Percentiles rank a stretch among this genome's conserved stretches.
Conservation (phyloP, 1,284 basidiomycete genomes). For the Ceratobasidium sp. region DNA sequence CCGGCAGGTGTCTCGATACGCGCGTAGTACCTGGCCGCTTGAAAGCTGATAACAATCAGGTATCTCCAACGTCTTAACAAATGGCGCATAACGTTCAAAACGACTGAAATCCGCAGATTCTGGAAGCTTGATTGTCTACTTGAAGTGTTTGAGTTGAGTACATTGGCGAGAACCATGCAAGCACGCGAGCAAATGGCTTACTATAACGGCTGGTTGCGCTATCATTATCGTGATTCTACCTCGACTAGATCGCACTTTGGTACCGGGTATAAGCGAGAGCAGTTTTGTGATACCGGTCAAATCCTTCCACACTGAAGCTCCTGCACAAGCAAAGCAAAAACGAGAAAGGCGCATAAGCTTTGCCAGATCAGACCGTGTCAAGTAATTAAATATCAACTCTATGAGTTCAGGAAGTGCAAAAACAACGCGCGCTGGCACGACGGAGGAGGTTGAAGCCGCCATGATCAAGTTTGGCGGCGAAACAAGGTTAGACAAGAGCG, state of each 20-base stretch:
- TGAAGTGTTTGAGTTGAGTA: neutral
- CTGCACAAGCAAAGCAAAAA: constrained; percentile 19
- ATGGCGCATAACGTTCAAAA: constrained; percentile 24
- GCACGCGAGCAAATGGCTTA: neutral
- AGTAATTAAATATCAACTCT: neutral
- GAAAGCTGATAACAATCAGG: constrained; percentile 18
- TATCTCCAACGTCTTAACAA: constrained; percentile 12
- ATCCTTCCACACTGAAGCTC: constrained; percentile 17
- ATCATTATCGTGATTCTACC: neutral
- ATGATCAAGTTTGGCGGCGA: neutral
- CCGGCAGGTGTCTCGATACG: neutral
- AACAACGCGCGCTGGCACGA: neutral
- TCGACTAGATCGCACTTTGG: neutral
- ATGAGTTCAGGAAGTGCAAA: constrained; percentile 21
- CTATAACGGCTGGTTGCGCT: neutral
- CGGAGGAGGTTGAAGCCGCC: neutral
- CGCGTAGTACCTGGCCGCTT: neutral
- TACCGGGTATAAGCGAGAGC: constrained; percentile 13
- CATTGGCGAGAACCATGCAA: neutral
- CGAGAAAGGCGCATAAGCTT: constrained; percentile 28
- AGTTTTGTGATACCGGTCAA: constrained; percentile 4
- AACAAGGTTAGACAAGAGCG: neutral
- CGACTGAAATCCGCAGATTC: neutral
- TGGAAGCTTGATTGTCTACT: constrained; percentile 14
- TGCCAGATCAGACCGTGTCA: constrained; percentile 17